Base-by-base conservation (phyloP, 805 yeast species). In the Saturnispora diversa region DNA sequence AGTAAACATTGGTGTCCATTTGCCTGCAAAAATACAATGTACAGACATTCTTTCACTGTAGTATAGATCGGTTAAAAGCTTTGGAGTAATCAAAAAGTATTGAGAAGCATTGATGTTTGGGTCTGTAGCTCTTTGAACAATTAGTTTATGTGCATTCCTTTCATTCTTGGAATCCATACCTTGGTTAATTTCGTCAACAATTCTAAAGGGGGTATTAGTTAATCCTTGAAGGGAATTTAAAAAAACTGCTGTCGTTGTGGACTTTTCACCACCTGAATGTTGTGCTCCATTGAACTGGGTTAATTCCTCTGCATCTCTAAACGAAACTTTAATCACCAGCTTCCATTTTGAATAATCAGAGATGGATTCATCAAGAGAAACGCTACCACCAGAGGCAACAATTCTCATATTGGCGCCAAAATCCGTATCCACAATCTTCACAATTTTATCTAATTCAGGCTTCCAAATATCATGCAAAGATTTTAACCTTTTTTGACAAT, bases 91-190 rank as follows among this genome's bases (percentile, higher is more conserved):
- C 55, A 92, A 67, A 55, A 92, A 87, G 56, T 87, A 90, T 55
- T 92, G 98, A 2, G 94, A 72, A 1, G 56, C 49, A 2, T 51
- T 45, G 4, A 30, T 42, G 3, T 33, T 66, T 4, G 64, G 62
- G 7, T 17, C 32, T 55, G 95, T 84, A 0, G 97, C 90, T 35
- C 82, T 78, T 41, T 82, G 77, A 1, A 90, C 95, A 70, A 92
- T 78, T 46, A 84, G 75, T 46, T 75, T 73, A 56, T 90, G 96
- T 2, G 92, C 88, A 63, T 75, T 69, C 46, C 88, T 74, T 60
- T 92, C 98, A 55, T 92, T 92, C 45, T 75, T 75, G 10, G 94
- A 83, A 63, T 92, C 99, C 97, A 92, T 88, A 50, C 98, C 99
- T 64, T 92, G 99, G 58, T 92, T 92, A 47, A 92, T 94, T 66